Evolutionary conservation across 1,139 yeast genomes (phyloP).

Genomic region (Nakaseomyces nivariensis): DNA sequence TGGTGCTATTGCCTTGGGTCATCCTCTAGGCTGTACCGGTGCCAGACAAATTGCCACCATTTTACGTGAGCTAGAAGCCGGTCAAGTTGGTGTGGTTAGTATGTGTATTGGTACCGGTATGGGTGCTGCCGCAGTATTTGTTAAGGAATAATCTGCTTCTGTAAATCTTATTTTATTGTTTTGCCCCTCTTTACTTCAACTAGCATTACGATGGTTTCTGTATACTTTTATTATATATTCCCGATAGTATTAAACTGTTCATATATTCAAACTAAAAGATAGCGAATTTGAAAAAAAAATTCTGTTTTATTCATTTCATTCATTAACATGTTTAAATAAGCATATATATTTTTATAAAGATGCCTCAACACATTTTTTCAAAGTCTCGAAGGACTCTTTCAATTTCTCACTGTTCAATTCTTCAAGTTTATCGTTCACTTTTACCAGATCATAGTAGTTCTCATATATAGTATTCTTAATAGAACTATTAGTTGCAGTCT

Average conservation of each 20-base stretch:
- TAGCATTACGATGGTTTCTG: too few relatives aligned
- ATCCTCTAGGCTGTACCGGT: constrained; percentile 96
- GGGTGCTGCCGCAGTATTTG: constrained; percentile 90
- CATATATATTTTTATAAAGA: not conserved
- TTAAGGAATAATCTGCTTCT: constrained; percentile 44
- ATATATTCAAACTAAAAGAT: not conserved
- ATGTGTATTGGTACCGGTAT: constrained; percentile 98
- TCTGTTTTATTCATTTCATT: not conserved
- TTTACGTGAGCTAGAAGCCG: constrained; percentile 65
- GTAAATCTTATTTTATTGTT: not conserved
- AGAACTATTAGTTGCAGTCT: constrained; percentile 37
- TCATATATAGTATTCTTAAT: constrained; percentile 43
- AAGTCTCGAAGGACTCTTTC: not conserved
- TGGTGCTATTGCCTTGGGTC: constrained; percentile 96
- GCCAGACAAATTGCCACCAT: constrained; percentile 90
- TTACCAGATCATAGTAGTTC: constrained; percentile 42
- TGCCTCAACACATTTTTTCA: not conserved
- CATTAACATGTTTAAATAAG: too few relatives aligned
- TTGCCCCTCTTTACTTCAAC: not conserved
- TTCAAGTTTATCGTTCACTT: constrained; percentile 35
- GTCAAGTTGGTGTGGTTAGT: constrained; percentile 81
- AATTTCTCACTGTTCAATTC: constrained; percentile 14
- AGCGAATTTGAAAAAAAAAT: not conserved
- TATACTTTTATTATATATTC: not conserved
- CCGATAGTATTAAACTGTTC: not conserved